Conservation (phyloP, 2,329 filamentous ascomycete genomes). For the Aspergillus fischeri region DNA sequence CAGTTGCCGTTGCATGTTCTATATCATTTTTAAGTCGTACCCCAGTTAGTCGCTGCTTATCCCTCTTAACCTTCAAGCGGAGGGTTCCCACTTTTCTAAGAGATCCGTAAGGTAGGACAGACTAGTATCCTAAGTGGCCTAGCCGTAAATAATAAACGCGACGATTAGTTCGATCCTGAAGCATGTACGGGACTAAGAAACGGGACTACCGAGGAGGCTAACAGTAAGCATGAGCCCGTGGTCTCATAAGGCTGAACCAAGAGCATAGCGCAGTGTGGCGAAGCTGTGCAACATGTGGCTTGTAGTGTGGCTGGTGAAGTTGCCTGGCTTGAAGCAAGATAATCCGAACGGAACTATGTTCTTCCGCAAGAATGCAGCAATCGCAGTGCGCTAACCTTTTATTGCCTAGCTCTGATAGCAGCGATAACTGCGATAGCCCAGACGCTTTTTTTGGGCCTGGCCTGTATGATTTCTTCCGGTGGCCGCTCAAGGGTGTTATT, state of each 20-base stretch:
- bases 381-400: neutral
- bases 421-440: neutral
- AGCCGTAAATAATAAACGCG: neutral
- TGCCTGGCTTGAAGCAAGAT: neutral
- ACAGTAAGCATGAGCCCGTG: neutral
- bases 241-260: neutral
- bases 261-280: neutral
- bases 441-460: neutral
- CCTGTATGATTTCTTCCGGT: neutral
- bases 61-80: neutral
- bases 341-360: neutral
- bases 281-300: neutral
- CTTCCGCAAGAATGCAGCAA: neutral
- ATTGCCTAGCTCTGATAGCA: neutral
- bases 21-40: neutral
- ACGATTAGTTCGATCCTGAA: neutral
- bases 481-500: neutral
- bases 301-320: neutral
- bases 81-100: neutral
- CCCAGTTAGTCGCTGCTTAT: neutral
- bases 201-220: neutral
- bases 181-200: neutral
- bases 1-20: neutral
- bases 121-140: neutral
- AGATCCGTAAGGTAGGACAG: neutral